Base-by-base conservation (phyloP, 257 asterid species). In the Solanum chiquidenum region DNA sequence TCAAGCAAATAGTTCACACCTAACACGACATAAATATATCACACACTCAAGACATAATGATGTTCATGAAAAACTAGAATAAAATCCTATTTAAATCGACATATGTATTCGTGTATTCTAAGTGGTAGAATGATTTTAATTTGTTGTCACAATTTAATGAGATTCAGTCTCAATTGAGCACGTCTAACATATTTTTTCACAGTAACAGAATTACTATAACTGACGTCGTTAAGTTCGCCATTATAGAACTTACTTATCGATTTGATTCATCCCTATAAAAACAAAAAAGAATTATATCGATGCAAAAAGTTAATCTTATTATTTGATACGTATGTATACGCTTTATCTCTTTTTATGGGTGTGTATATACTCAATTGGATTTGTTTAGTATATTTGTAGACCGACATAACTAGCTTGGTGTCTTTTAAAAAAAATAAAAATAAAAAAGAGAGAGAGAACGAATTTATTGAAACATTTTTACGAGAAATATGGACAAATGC, bases 91-190 rank as follows among this genome's bases (percentile, higher is more conserved):
- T 16, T 16, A 72, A 72, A 72, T 72, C 2, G 6, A 33, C 0
- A 2, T 33, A 34, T 18, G 1, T 9, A 3, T 7, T 7, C 6
- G 0, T 4, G 12, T 71, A 31, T 31, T 31, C 0, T 31, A 69
- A 69, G 40, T 13, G 40, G 3, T 4, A 69, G 4, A 69, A 1
- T 69, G 0, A 14, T 29, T 31, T 7, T 71, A 5, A 1, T 66
- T 10, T n/a, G 12, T 0, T 20, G 5, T 29, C 3, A 18, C 12
- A 1, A 3, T 33, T 18, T 23, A 72, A 0, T 9, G 25, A 72
- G 0, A 31, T 72, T 72, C 6, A 72, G 0, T 8, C 52, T 44
- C 52, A 44, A 44, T 12, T 46, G 55, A 46, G 55, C 55, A 46
- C 6, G 6, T 46, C 55, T 46, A 46, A 6, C 55, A 46, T 46